Percentiles rank a stretch among this genome's conserved stretches.
These are phyloP conservation scores for Epichloe aotearoae DNA, from an alignment of 2,329 filamentous ascomycete species.

Conservation along the genomic window DNA sequence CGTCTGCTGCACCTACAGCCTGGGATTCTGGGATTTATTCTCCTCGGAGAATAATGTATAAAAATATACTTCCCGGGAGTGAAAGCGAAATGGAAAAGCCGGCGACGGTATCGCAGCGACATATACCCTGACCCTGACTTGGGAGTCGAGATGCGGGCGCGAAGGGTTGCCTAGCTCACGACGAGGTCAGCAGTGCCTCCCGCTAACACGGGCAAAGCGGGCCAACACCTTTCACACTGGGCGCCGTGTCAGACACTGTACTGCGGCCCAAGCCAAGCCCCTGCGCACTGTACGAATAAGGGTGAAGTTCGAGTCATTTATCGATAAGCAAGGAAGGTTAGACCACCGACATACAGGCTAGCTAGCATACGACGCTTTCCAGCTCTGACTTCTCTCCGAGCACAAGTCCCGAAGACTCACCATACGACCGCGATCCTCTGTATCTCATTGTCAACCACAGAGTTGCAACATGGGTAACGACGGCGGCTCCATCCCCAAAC, in stretches of 20 bases:
- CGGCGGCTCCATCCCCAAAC: slow-evolving; percentile 89
- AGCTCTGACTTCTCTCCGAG: neutral
- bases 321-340: too few species aligned
- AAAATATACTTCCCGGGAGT: neutral
- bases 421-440: neutral
- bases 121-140: neutral
- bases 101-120: neutral
- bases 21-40: neutral
- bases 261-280: neutral
- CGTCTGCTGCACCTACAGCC: neutral
- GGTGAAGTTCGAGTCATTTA: too few species aligned
- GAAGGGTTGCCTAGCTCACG: neutral
- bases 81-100: neutral
- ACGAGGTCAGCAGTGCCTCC: neutral
- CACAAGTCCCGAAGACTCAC: neutral
- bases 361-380: too few species aligned
- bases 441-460: neutral
- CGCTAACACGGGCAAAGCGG: neutral
- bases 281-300: neutral
- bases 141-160: neutral
- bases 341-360: too few species aligned
- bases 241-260: too few species aligned
- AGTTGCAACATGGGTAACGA: slow-evolving; percentile 69
- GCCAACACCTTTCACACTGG: neutral
- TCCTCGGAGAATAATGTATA: neutral